A percentile compares a stretch with the other conserved stretches of the same genome.
Conservation (phyloP, 1,139 yeast genomes). For the Geotrichum restrictum region DNA sequence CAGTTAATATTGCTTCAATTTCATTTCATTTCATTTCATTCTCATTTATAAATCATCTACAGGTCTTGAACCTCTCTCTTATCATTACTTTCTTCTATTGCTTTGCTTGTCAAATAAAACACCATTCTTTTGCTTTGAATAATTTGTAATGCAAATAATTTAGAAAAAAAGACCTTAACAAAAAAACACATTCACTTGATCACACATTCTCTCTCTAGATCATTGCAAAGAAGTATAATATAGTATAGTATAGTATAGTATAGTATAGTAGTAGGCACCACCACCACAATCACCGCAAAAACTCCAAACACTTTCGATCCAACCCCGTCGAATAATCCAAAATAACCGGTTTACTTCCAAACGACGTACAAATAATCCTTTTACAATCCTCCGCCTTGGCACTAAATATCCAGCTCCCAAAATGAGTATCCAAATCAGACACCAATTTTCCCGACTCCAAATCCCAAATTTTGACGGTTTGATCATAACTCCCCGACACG, state of each 20-base stretch:
- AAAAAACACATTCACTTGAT: too few relatives aligned
- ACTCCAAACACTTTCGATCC: constrained; percentile 28
- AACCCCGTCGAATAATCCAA: constrained; percentile 36
- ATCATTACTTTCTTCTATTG: not conserved
- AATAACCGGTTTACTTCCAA: constrained; percentile 37
- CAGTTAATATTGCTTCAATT: not conserved
- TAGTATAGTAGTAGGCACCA: too few relatives aligned
- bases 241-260: too few relatives aligned
- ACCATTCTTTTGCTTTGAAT: not conserved
- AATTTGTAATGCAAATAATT: too few relatives aligned
- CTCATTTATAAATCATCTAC: not conserved
- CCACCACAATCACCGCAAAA: constrained; percentile 22
- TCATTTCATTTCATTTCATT: not conserved
- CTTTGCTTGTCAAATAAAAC: not conserved
- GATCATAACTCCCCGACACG: constrained; percentile 41
- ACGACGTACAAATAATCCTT: constrained; percentile 36
- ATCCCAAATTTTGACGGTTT: constrained; percentile 40
- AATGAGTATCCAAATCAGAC: constrained; percentile 33
- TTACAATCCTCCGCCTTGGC: constrained; percentile 35
- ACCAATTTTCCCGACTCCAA: constrained; percentile 31
- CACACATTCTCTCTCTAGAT: too few relatives aligned
- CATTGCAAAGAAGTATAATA: too few relatives aligned
- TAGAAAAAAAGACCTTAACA: too few relatives aligned
- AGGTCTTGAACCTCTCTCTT: too few relatives aligned
- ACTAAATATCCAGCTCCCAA: constrained; percentile 39